These are phyloP conservation scores for Backusella psychrophila DNA, from an alignment of 192 early-diverging fungal species.

Conservation along the genomic window DNA sequence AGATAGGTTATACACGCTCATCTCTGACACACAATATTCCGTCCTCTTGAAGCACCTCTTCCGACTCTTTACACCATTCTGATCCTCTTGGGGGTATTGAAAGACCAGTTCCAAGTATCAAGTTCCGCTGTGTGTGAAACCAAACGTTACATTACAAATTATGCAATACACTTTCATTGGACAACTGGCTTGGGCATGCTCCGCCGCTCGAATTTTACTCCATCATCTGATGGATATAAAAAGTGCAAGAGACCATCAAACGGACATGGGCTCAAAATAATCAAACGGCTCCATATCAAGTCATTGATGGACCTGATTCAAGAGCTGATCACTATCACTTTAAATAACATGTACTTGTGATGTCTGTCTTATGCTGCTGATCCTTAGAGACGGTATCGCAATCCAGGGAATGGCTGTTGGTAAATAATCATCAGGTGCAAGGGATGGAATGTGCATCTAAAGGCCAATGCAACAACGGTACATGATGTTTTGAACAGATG, in stretches of 20 bases:
- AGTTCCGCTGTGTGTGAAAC: constrained; percentile 28
- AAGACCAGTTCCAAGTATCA: constrained; percentile 19
- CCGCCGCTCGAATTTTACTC: constrained; percentile 23
- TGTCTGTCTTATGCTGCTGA: constrained; percentile 3
- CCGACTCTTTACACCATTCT: neutral
- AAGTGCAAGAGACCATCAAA: constrained; percentile 19
- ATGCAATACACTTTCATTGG: constrained; percentile 22
- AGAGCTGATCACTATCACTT: neutral
- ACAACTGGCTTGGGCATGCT: constrained; percentile 5
- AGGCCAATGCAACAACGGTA: constrained; percentile 19
- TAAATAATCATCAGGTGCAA: constrained; percentile 27
- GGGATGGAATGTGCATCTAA: constrained; percentile 13
- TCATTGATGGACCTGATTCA: constrained; percentile 1
- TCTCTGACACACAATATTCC: neutral
- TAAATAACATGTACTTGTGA: neutral
- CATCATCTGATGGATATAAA: constrained; percentile 6
- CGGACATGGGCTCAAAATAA: constrained; percentile 9
- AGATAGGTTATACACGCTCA: neutral
- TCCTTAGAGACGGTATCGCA: constrained; percentile 17
- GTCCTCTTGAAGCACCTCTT: neutral
- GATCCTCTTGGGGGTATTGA: constrained; percentile 21
- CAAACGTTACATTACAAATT: constrained; percentile 22
- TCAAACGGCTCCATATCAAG: constrained; percentile 10
- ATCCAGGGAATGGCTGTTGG: constrained; percentile 28
- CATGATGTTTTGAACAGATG: constrained; percentile 27